Percentiles rank a stretch among this genome's conserved stretches.
phyloP scores from a whole-genome alignment of 805 yeast species.

The Wickerhamiella australiensis region DNA sequence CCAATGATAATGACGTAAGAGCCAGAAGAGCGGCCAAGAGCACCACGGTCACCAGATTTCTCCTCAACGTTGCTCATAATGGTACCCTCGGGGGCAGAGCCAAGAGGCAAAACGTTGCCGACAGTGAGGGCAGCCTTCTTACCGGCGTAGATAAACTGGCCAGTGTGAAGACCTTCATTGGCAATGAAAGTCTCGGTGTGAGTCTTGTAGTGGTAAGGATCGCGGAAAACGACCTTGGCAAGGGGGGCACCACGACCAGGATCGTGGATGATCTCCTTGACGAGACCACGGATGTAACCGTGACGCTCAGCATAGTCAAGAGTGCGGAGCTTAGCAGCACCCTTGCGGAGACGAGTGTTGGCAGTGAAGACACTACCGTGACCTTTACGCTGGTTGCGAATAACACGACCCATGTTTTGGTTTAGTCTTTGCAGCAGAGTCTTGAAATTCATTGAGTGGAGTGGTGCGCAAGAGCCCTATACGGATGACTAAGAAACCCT shows the following conservation, averaged over 20 bases:
- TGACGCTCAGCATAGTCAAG: constrained; percentile 98
- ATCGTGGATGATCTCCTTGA: constrained; percentile 96
- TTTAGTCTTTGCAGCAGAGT: constrained; percentile 5
- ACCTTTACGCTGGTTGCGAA: constrained; percentile 99
- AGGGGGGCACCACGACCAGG: constrained; percentile 99
- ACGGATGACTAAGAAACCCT: not conserved
- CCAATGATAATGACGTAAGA: constrained; percentile 98
- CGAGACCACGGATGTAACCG: constrained; percentile 99
- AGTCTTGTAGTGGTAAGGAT: constrained; percentile 96
- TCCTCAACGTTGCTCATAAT: constrained; percentile 97
- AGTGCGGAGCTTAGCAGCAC: constrained; percentile 99
- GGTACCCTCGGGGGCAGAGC: constrained; percentile 98
- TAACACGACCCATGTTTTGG: constrained; percentile 41
- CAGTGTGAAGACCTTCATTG: constrained; percentile 99
- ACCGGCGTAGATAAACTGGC: constrained; percentile 98
- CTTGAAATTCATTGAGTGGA: constrained; percentile 7
- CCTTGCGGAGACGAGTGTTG: constrained; percentile 99
- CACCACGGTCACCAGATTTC: constrained; percentile 99
- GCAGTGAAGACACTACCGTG: constrained; percentile 96
- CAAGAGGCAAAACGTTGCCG: constrained; percentile 95
- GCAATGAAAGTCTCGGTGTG: constrained; percentile 99
- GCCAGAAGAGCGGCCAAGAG: constrained; percentile 98
- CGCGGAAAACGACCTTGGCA: constrained; percentile 95
- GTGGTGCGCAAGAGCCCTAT: constrained; percentile 1
- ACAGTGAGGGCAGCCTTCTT: constrained; percentile 87